Evolutionary conservation across 2,329 filamentous ascomycete species (phyloP), one percentile per base, ranked within the genome.

Genomic region (Neophaeococcomyces aloes): DNA sequence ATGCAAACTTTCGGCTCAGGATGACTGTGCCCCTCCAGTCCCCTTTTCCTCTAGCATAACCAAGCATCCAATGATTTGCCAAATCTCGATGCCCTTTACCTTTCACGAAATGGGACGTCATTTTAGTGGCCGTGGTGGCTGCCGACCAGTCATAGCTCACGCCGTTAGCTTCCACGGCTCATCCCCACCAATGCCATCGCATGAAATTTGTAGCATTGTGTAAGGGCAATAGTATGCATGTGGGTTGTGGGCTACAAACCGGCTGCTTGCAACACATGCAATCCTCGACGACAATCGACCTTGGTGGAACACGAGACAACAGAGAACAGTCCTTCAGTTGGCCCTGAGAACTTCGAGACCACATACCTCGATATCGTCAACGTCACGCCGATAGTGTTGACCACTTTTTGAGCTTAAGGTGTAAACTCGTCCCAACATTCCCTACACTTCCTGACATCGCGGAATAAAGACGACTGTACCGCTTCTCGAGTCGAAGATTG

Each of bases 161-260:
- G 7, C 14, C 30, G 18, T 30, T 42, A 42, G 31, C 39, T 31
- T 35, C 4, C 33, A 35, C 11, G 3, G 39, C 5, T 11, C 5
- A 27, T 35, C 39, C 39, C 39, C 39, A 42, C 39, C 39, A 42
- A 42, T 15, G 27, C 15, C 30, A 15, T 42, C 34, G 39, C 27
- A 4, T 15, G 29, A 42, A 41, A 21, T 14, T 19, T 7, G n/a
- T 42, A 15, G 39, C 30, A 42, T n/a, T 42, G 39, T 35, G 39
- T 42, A 30, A 34, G 19, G 30, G n/a, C 13, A 25, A 29, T 29
- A 15, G 17, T 39, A 19, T 29, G 38, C 31, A 39, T 15, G n/a
- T 13, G 15, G 15, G 39, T 29, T 15, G 30, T 34, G 14, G n/a
- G 21, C 21, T 21, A 21, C 31, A 33, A 21, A 15, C 17, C 35